phyloP scores from a whole-genome alignment of 2,329 filamentous ascomycete species.

The Drechmeria coniospora region DNA sequence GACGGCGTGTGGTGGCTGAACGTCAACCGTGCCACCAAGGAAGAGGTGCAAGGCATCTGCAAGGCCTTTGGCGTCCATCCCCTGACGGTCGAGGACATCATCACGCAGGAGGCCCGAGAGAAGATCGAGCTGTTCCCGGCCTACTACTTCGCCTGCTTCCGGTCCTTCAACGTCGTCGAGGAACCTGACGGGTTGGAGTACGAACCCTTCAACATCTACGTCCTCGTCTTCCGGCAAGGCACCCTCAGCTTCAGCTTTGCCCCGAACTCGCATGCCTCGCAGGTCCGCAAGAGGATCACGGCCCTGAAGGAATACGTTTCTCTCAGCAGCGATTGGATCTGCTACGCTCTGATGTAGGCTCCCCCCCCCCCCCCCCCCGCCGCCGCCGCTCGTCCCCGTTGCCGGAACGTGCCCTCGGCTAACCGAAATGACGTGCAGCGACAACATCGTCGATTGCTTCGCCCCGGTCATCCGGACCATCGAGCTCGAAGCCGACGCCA shows the following conservation, averaged over 20 bases:
- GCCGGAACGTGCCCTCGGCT: conserved; percentile 5
- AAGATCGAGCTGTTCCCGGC: conserved; percentile 96
- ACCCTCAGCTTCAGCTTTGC: conserved; percentile 89
- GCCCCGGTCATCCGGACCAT: conserved; percentile 77
- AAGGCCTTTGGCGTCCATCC: conserved; percentile 93
- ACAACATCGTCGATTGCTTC: conserved; percentile 95
- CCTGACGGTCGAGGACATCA: conserved; percentile 90
- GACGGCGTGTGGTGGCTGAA: conserved; percentile 98
- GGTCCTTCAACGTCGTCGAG: conserved; percentile 70
- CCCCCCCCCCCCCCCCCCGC: not conserved
- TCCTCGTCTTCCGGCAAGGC: conserved; percentile 90
- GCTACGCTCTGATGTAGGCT: conserved; percentile 86
- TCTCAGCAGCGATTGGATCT: conserved; percentile 95
- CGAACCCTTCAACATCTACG: conserved; percentile 91
- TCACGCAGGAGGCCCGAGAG: conserved; percentile 86
- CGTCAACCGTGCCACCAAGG: conserved; percentile 75
- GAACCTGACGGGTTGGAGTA: conserved; percentile 71
- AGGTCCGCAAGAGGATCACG: conserved; percentile 82
- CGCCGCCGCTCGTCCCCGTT: too few relatives aligned
- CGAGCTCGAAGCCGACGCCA: conserved; percentile 76
- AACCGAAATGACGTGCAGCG: conserved; percentile 31
- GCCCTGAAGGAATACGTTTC: conserved; percentile 90
- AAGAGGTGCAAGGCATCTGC: conserved; percentile 76
- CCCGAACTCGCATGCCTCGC: conserved; percentile 71
- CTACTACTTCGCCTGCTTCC: conserved; percentile 97